Conservation (phyloP, 2,329 filamentous ascomycete genomes). For the Cladosporium sp. region DNA sequence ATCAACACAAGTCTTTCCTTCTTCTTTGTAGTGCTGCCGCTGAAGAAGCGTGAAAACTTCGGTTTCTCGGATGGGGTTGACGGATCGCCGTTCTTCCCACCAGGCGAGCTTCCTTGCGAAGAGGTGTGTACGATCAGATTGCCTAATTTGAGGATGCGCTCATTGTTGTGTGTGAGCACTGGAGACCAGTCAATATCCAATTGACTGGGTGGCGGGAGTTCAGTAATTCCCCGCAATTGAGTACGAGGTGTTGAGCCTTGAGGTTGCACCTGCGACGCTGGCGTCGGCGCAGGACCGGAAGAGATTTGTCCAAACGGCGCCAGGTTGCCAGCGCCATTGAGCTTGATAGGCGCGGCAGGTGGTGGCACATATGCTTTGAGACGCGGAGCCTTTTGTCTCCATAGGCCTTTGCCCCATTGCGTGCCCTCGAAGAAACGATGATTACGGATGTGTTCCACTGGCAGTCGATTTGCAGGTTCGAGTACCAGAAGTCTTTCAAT, state of each 20-base stretch:
- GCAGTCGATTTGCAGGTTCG: slow-evolving; percentile 76
- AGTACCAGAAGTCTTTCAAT: slow-evolving; percentile 86
- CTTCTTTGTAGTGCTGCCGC: slow-evolving; percentile 86
- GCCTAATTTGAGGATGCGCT: slow-evolving; percentile 89
- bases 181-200: slow-evolving; percentile 98
- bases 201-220: slow-evolving; percentile 92
- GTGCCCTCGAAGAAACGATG: slow-evolving; percentile 93
- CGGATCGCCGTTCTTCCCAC: slow-evolving; percentile 65
- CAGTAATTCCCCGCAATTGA: slow-evolving; percentile 81
- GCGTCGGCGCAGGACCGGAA: slow-evolving; percentile 23
- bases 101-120: slow-evolving; percentile 69
- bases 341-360: slow-evolving; percentile 25
- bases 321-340: slow-evolving; percentile 23
- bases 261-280: slow-evolving; percentile 9
- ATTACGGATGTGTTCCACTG: slow-evolving; percentile 93
- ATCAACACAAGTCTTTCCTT: slow-evolving; percentile 90
- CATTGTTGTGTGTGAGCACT: slow-evolving; percentile 82
- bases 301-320: slow-evolving; percentile 31
- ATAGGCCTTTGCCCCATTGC: slow-evolving; percentile 74
- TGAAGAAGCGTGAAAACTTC: slow-evolving; percentile 91
- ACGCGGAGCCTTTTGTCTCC: slow-evolving; percentile 84
- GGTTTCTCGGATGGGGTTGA: slow-evolving; percentile 52
- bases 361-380: slow-evolving; percentile 79
- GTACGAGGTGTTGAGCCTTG: slow-evolving; percentile 40
- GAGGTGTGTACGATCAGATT: slow-evolving; percentile 81